Conservation (phyloP, 208 protist genomes). For the Wallacemonas sp. region DNA sequence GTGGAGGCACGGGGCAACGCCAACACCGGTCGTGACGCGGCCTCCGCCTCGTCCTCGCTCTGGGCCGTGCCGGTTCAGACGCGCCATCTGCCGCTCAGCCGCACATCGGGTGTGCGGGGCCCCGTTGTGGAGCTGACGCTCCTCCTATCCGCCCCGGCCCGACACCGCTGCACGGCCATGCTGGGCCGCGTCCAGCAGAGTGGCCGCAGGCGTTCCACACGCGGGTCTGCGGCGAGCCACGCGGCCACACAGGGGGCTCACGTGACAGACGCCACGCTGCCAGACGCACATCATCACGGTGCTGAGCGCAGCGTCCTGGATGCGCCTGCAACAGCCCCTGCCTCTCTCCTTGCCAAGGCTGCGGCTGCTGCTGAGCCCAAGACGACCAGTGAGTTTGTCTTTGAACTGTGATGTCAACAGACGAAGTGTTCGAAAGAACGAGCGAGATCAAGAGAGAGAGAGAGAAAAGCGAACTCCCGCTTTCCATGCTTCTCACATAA, state of each 20-base stretch:
- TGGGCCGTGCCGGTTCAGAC: slow-evolving; percentile 41
- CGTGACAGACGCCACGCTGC: background rate
- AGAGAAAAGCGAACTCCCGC: too few species aligned
- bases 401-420: background rate
- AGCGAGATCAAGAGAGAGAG: background rate
- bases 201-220: background rate
- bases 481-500: too few species aligned
- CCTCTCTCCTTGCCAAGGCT: background rate
- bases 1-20: too few species aligned
- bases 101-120: background rate
- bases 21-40: too few species aligned
- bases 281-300: background rate
- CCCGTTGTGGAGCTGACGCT: slow-evolving; percentile 35
- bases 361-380: background rate
- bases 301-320: background rate
- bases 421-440: background rate
- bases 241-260: background rate
- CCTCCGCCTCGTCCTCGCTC: too few species aligned
- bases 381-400: background rate
- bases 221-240: background rate
- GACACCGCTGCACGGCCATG: slow-evolving; percentile 47
- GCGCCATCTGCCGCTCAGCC: slow-evolving; percentile 22
- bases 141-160: slow-evolving; percentile 30
- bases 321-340: background rate
- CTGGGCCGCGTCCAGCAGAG: slow-evolving; percentile 44